Evolutionary conservation across 371 early-diverging fungal species (phyloP).

Genomic region (Blastocladiella emersonii): DNA sequence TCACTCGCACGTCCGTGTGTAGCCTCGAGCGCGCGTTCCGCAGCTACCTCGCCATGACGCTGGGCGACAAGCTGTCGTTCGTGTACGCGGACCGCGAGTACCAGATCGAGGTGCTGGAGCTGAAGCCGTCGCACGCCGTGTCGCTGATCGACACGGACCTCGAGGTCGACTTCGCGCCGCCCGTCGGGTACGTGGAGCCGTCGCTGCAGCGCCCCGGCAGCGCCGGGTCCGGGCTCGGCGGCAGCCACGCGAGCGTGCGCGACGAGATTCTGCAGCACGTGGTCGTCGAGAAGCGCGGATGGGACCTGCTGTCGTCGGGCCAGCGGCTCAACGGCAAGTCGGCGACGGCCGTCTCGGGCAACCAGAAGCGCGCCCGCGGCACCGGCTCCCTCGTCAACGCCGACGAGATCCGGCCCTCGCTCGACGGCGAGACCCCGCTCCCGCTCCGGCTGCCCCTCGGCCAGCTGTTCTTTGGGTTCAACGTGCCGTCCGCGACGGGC

Average conservation of each 20-base stretch:
- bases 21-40: conserved; percentile 92
- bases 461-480: conserved; percentile 78
- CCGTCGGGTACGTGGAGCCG: conserved; percentile 94
- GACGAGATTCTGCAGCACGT: not conserved
- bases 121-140: conserved; percentile 78
- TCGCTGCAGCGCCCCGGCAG: conserved; percentile 17
- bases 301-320: not conserved
- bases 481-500: conserved; percentile 11
- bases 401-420: not conserved
- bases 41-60: conserved; percentile 86
- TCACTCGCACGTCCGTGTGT: not conserved
- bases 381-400: conserved; percentile 3
- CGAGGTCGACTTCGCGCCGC: conserved; percentile 96
- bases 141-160: conserved; percentile 98
- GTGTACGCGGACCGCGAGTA: conserved; percentile 80
- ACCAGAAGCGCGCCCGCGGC: not conserved
- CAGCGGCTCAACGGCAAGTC: not conserved
- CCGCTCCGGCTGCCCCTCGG: conserved; percentile 78
- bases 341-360: not conserved
- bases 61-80: conserved; percentile 86
- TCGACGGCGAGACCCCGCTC: conserved; percentile 37
- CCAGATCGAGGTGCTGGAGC: conserved; percentile 84
- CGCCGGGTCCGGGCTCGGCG: not conserved
- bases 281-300: not conserved
- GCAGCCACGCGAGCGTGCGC: not conserved